These are phyloP conservation scores for Bolboschoenus planiculmis DNA, from an alignment of 176 grass and related monocot species.

Conservation along the genomic window DNA sequence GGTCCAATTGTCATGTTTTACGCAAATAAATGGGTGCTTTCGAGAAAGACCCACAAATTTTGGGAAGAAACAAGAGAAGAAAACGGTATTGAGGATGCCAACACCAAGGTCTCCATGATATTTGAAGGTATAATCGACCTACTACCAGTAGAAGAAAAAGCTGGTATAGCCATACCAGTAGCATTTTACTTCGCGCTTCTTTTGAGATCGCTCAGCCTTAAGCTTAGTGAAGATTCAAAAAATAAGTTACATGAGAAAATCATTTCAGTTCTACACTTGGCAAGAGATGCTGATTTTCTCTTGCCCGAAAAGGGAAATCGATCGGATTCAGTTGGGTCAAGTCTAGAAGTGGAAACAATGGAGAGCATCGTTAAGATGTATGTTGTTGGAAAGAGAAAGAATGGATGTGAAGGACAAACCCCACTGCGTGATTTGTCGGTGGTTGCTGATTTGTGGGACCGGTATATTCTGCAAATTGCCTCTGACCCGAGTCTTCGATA, in stretches of 20 bases:
- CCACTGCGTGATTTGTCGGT: constrained; percentile 20
- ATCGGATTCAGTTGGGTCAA: constrained; percentile 16
- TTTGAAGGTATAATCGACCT: constrained; percentile 58
- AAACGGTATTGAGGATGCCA: constrained; percentile 41
- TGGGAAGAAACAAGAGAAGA: constrained; percentile 55
- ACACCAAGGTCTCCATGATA: constrained; percentile 46
- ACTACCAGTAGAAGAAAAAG: constrained; percentile 33
- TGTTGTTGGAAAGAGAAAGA: constrained; percentile 22
- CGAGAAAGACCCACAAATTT: constrained; percentile 89
- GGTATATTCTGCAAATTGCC: constrained; percentile 48
- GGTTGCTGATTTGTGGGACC: constrained; percentile 68
- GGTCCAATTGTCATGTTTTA: constrained; percentile 74
- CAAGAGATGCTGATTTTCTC: constrained; percentile 61
- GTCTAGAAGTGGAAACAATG: constrained; percentile 38
- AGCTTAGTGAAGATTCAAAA: constrained; percentile 34
- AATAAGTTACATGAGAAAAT: constrained; percentile 37
- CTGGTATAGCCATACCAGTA: constrained; percentile 31
- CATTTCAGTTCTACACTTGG: constrained; percentile 44
- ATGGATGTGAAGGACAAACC: background rate
- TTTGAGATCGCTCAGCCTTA: constrained; percentile 49
- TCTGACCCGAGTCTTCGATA: constrained; percentile 34
- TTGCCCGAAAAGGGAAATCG: constrained; percentile 38
- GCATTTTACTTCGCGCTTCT: constrained; percentile 91
- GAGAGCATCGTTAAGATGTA: constrained; percentile 55
- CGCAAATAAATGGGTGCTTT: constrained; percentile 98